phyloP scores from a whole-genome alignment of 345 rosid genomes.

The Corchorus capsularis region DNA sequence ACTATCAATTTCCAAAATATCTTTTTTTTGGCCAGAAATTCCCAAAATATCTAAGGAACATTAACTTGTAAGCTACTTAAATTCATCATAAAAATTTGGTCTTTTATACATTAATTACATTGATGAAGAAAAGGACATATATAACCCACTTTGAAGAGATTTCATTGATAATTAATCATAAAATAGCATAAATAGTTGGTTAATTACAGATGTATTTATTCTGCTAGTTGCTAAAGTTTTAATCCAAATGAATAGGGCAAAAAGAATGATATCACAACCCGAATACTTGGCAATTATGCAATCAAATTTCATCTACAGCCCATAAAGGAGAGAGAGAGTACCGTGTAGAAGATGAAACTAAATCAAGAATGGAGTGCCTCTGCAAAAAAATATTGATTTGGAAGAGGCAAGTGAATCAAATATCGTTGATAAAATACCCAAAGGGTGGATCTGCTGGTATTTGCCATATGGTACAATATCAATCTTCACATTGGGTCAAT shows the following conservation, averaged over 20 bases:
- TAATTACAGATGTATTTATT: not conserved
- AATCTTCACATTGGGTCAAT: conserved; percentile 55
- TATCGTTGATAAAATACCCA: not conserved
- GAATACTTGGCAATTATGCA: not conserved
- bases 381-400: conserved; percentile 1
- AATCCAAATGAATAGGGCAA: not conserved
- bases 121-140: not conserved
- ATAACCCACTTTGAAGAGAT: not conserved
- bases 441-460: not conserved
- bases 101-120: not conserved
- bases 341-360: not conserved
- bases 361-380: not conserved
- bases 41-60: too few species aligned
- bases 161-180: not conserved
- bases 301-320: not conserved
- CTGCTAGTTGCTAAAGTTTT: not conserved
- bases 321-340: not conserved
- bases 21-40: too few species aligned
- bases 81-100: too few species aligned
- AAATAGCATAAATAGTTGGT: not conserved
- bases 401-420: not conserved
- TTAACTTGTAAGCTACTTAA: too few species aligned
- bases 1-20: too few species aligned
- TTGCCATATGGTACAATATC: not conserved
- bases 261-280: not conserved